These are phyloP conservation scores for Fusarium sp. DNA, from an alignment of 2,329 filamentous ascomycete species.

Conservation along the genomic window DNA sequence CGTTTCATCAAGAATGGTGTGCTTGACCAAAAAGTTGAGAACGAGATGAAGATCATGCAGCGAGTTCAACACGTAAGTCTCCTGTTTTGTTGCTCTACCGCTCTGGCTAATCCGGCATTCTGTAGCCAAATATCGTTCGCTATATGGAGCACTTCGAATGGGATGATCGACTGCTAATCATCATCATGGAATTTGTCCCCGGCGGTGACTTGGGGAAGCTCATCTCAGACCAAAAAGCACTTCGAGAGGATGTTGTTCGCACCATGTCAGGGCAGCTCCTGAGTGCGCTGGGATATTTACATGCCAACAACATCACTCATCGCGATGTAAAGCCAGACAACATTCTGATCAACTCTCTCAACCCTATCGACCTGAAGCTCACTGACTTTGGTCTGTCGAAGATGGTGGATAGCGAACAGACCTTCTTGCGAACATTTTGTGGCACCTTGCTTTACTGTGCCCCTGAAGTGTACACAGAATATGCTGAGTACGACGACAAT, in stretches of 20 bases:
- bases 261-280: conserved; percentile 81
- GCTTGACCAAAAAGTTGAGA: conserved; percentile 91
- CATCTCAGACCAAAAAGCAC: conserved; percentile 68
- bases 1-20: conserved; percentile 93
- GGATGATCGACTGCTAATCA: conserved; percentile 86
- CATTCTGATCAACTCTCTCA: conserved; percentile 80
- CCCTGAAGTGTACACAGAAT: conserved; percentile 91
- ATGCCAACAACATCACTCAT: conserved; percentile 90
- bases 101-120: conserved; percentile 18
- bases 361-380: conserved; percentile 86
- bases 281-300: conserved; percentile 85
- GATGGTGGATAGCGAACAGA: conserved; percentile 88
- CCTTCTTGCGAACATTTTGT: conserved; percentile 95
- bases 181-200: conserved; percentile 94
- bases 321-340: conserved; percentile 99
- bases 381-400: conserved; percentile 98
- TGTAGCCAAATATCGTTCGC: conserved; percentile 85
- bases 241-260: conserved; percentile 77
- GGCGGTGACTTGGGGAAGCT: conserved; percentile 85
- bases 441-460: conserved; percentile 96
- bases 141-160: conserved; percentile 91
- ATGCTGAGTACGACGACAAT: conserved; percentile 74
- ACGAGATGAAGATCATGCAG: conserved; percentile 97
- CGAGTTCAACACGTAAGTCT: conserved; percentile 79
- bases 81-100: background rate